phyloP scores from a whole-genome alignment of 805 yeast species.

The Lachancea meyersii region DNA sequence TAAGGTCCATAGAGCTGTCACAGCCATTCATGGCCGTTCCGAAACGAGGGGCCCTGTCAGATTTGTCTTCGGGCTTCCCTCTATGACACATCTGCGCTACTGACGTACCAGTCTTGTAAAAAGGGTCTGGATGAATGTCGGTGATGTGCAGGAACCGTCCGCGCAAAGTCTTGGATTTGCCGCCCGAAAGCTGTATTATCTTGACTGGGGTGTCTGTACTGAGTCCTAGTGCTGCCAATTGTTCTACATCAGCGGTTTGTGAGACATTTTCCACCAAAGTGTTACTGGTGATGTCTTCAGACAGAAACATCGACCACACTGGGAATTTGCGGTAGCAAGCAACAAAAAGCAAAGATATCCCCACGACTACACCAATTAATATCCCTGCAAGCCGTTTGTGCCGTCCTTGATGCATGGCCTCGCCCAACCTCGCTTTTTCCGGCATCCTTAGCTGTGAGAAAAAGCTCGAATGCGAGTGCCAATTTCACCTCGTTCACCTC shows the following conservation, averaged over 20 bases:
- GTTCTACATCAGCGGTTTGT: not conserved
- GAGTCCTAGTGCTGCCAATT: slow-evolving; percentile 10
- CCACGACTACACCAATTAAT: too few species aligned
- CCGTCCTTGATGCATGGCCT: too few species aligned
- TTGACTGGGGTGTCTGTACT: slow-evolving; percentile 13
- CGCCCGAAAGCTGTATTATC: slow-evolving; percentile 5
- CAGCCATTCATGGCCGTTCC: slow-evolving; percentile 77
- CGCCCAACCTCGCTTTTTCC: too few species aligned
- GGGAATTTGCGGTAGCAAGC: not conserved
- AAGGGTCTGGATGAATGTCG: slow-evolving; percentile 79
- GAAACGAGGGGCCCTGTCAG: slow-evolving; percentile 52
- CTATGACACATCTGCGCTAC: slow-evolving; percentile 54
- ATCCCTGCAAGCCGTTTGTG: too few species aligned
- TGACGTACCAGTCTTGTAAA: slow-evolving; percentile 47
- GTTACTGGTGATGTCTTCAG: not conserved
- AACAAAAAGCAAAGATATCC: not conserved
- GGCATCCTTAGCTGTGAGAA: too few species aligned
- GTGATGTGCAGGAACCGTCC: slow-evolving; percentile 84
- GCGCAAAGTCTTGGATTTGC: slow-evolving; percentile 36
- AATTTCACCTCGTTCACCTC: too few species aligned
- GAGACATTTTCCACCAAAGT: not conserved
- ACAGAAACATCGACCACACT: not conserved
- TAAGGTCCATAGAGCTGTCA: slow-evolving; percentile 62
- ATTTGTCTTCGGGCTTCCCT: slow-evolving; percentile 18
- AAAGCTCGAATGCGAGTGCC: too few species aligned